Evolutionary conservation across 2,329 filamentous ascomycete genomes (phyloP), one percentile per base, ranked within the genome.

Genomic region (Fonsecaea pedrosoi): DNA sequence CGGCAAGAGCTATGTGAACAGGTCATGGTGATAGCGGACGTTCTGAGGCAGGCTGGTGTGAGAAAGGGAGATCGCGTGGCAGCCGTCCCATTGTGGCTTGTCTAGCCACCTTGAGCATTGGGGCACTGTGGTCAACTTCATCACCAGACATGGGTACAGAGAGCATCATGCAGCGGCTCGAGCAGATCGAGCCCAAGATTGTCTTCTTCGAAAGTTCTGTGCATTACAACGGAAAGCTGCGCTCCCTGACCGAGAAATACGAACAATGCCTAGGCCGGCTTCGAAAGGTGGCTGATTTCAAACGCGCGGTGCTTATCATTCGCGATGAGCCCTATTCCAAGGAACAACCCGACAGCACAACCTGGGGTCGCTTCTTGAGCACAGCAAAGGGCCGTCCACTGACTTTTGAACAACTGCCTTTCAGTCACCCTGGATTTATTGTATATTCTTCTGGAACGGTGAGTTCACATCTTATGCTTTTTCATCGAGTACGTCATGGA

Each of bases 141-240:
- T 91, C 89, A 6, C 94, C 92, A 0, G 92, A 95, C 77, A 94
- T 94, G 88, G 92, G 92, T 0, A 87, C 89, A 9, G 87, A 89
- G 67, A 92, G 91, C 0, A 85, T 95, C n/a, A 73, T 95, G 71
- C 90, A 95, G 77, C 82, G 92, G 37, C 82, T 91, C 25, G 78
- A 88, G 58, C 91, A 94, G 80, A 87, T 94, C 65, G 83, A 88
- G 70, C 92, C 92, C 4, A 89, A 87, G 77, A 90, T 87, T 75
- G 82, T 96, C 15, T 94, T 95, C 74, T 87, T 93, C 73, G 92
- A 96, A 72, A 92, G 94, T 72, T 87, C 84, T 35, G 85, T 91
- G 0, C 79, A 94, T 2, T 95, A 95, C 72, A 94, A 93, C 70
- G 90, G 90, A 55, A 91, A 90, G 76, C 85, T 82, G 0, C 81